phyloP scores from a whole-genome alignment of 1,139 yeast genomes.

The Hansenula lynferdii region DNA sequence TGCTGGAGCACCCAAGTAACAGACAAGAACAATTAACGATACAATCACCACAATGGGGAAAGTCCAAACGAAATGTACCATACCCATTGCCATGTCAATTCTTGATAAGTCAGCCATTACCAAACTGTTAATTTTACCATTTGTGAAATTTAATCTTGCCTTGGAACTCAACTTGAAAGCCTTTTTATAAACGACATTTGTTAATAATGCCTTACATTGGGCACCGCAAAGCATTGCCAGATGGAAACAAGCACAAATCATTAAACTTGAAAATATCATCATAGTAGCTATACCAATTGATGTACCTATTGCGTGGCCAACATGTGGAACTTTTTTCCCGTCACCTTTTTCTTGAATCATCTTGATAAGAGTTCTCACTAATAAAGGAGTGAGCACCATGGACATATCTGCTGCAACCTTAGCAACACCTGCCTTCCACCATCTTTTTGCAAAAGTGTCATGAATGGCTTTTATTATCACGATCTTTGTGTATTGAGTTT shows the following conservation, averaged over 20 bases:
- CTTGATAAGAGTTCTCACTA: constrained; percentile 37
- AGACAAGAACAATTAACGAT: constrained; percentile 51
- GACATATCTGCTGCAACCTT: constrained; percentile 40
- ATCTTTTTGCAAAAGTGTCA: constrained; percentile 43
- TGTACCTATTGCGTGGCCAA: constrained; percentile 46
- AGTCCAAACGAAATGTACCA: constrained; percentile 52
- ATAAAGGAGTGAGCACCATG: constrained; percentile 36
- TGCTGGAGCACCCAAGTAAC: constrained; percentile 62
- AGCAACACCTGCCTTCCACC: constrained; percentile 33
- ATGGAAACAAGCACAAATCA: constrained; percentile 49
- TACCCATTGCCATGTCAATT: constrained; percentile 63
- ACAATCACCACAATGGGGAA: constrained; percentile 51
- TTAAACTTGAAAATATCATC: constrained; percentile 36
- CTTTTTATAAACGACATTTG: constrained; percentile 37
- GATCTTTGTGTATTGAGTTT: constrained; percentile 25
- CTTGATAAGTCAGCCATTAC: constrained; percentile 72
- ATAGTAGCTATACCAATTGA: constrained; percentile 43
- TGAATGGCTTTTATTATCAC: constrained; percentile 38
- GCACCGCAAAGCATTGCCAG: constrained; percentile 49
- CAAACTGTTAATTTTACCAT: constrained; percentile 54
- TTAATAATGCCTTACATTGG: constrained; percentile 39
- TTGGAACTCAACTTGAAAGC: constrained; percentile 35
- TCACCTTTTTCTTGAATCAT: constrained; percentile 31
- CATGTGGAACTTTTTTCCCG: constrained; percentile 15
- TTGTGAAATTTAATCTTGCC: constrained; percentile 37